phyloP scores from a whole-genome alignment of 2,329 filamentous ascomycete genomes.

The Whalleya microplaca region DNA sequence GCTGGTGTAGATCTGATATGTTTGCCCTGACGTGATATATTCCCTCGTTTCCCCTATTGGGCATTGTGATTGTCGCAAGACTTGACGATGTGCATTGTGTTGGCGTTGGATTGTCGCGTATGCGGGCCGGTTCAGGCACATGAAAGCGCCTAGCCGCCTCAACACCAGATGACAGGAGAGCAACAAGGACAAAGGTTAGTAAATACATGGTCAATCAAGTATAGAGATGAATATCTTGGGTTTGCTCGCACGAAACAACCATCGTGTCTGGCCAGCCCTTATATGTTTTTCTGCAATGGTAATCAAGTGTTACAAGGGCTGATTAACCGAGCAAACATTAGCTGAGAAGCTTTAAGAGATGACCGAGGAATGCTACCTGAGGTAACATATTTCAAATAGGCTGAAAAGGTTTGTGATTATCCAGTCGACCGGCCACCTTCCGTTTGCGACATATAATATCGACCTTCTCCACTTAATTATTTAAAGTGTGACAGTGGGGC shows the following conservation, averaged over 20 bases:
- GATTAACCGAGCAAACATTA: neutral
- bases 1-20: slow-evolving; percentile 18
- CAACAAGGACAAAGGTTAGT: slow-evolving; percentile 2
- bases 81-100: slow-evolving; percentile 23
- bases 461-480: too few species aligned
- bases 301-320: neutral
- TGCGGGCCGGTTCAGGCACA: slow-evolving; percentile 20
- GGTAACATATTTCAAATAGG: neutral
- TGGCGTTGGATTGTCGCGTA: slow-evolving; percentile 16
- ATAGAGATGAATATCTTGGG: neutral
- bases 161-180: slow-evolving; percentile 9
- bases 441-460: neutral
- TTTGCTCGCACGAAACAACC: neutral
- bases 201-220: slow-evolving; percentile 8
- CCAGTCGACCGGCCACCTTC: neutral
- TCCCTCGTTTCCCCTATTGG: slow-evolving; percentile 23
- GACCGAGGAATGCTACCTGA: neutral
- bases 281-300: neutral
- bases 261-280: neutral
- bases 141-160: slow-evolving; percentile 16
- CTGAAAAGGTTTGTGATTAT: neutral
- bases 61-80: slow-evolving; percentile 23
- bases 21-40: slow-evolving; percentile 25
- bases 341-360: neutral
- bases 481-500: too few species aligned